Evolutionary conservation across 768 basidiomycete genomes (phyloP), one percentile per base, ranked within the genome.

Genomic region (Mycena latifolia): DNA sequence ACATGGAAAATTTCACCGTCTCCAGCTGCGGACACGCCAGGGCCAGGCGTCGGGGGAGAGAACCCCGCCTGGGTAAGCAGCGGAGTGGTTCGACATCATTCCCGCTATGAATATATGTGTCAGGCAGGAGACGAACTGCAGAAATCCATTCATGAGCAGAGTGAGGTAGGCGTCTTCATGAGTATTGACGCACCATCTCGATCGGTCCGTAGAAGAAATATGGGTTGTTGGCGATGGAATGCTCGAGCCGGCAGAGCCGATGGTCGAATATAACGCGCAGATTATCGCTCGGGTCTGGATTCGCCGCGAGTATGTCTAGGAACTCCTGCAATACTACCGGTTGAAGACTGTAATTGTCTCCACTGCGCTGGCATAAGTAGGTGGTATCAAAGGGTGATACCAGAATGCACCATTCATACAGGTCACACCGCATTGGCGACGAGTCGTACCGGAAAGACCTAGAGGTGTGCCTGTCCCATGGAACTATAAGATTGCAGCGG

Each of bases 181-280:
- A n/a, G n/a, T n/a, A n/a, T n/a, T 29, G 37, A 37, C 62, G 20
- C 28, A 63, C 62, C 62, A 63, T 56, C n/a, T 63, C 25, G 12
- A 63, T 20, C 1, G 62, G 62, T 4, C 62, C 62, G 18, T 39
- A 56, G 55, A 56, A 63, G 24, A 63, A 63, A 24, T 39, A 56
- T 18, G 46, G 35, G n/a, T 63, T 63, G 5, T 55, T 56, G 5
- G 31, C 35, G 15, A 47, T 33, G 0, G 62, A 63, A 29, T 63
- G 46, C 2, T 35, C 8, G 28, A 28, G 7, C 3, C 35, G 15
- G n/a, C 17, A 14, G 14, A 15, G 41, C 7, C 29, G 66, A 15
- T 63, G 61, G 25, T 35, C 25, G 5, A 33, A 35, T 18, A 63
- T 9, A n/a, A 35, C 20, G 17, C 35, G 53, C 4, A 46, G 43